Base-by-base conservation (phyloP, 306 rosid species). In the Trifolium fragiferum region DNA sequence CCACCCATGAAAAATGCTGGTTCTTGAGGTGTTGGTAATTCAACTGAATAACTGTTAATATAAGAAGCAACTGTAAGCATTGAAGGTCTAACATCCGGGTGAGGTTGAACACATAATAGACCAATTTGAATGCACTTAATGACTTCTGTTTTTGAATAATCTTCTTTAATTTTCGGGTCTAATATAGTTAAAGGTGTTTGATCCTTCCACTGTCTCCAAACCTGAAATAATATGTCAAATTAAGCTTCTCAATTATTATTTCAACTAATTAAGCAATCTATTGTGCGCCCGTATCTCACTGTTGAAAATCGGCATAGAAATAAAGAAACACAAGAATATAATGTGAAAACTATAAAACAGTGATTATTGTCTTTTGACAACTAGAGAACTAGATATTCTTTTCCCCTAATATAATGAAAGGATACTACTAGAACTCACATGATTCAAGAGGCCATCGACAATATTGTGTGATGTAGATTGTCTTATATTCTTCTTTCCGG, bases 31-130 rank as follows among this genome's bases (percentile, higher is more conserved):
- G 15, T 2, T 69, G 85, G 76, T 47, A 81, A 47, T 32, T 66
- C 23, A 10, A 63, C 12, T 20, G 83, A 74, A 27, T 51, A 60
- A 23, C 81, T 85, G 25, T 60, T 82, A 25, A 85, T 83, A 57
- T 73, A 76, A 3, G 25, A 44, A 59, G 76, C 54, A 40, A 83
- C 43, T 0, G 68, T 73, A 43, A 67, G 65, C 77, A 86, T 83
- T 6, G 87, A 74, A 8, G 89, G 85, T 20, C 89, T 86, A 11
- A 68, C 82, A 18, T 47, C 14, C 13, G 87, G 80, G 40, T 80
- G 78, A 33, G 83, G 82, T 18, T 83, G 89, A 77, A 83, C 85
- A 16, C 85, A 86, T 8, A 86, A 74, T 66, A 86, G 68, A 7
- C 87, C 83, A 30, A 83, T 80, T 9, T 83, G 80, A 58, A 83